Evolutionary conservation across 2,329 filamentous ascomycete species (phyloP), one percentile per base, ranked within the genome.

Genomic region (Cladosporium sp.): DNA sequence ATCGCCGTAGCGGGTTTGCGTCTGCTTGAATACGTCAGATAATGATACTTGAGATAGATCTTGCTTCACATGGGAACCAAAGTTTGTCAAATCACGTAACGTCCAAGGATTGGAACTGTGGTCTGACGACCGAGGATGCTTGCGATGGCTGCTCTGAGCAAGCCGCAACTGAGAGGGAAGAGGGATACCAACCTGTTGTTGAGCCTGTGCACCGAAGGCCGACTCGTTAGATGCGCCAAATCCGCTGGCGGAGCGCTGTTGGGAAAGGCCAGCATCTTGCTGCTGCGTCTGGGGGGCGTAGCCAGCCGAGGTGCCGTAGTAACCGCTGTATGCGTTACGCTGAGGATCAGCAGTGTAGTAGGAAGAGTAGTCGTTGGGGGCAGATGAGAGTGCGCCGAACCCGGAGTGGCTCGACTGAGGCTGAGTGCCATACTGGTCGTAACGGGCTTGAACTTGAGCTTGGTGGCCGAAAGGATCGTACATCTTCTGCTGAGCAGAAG

Each of bases 401-500:
- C 83, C 82, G 65, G 84, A 83, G 57, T 82, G 81, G 42, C 73
- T 76, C 62, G 80, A 78, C 34, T 83, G 80, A 71, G 78, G 80
- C 59, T 78, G 78, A 68, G 84, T 83, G 37, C 74, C 73, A 62
- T 79, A 80, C 52, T 68, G 68, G 48, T 80, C 78, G 64, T 74
- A 80, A 54, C 76, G 28, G n/a, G 9, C 45, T 20, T 48, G 45
- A 12, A 22, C 74, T 57, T 77, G 80, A 62, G 83, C 81, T 70
- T 91, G 90, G 71, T 95, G 90, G 65, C 81, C 84, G 71, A 96
- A 97, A 0, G 90, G 84, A 70, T 97, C 93, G 73, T 91, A 92
- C 2, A 88, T 84, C 78, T 97, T 97, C 56, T 91, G 88, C 63
- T 77, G 86, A 8, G 80, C 73, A 56, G 78, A 78, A 55, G 81